Base-by-base conservation (phyloP, 1,139 yeast genomes). In the Scheffersomyces titani region DNA sequence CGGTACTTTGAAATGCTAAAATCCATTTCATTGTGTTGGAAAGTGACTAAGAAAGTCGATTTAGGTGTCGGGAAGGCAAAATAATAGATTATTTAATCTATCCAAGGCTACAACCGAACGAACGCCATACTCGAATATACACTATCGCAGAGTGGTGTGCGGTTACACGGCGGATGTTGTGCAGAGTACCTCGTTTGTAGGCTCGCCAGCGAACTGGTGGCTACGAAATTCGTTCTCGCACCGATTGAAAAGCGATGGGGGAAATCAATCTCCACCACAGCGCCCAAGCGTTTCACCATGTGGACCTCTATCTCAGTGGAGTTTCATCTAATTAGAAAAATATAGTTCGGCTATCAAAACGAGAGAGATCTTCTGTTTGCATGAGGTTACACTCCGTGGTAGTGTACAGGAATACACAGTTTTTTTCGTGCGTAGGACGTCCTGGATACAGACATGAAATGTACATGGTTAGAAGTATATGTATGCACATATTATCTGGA, bases 311-410 rank as follows among this genome's bases (percentile, higher is more conserved):
- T 30, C 40, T 30, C 40, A 30, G 16, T 30, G 40, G 40, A 30
- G 40, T 30, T 30, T 30, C 40, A 30, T 9, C 49, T 46, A 46
- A 19, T n/a, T 46, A 16, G 49, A 46, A 46, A 46, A 46, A 46
- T 46, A 46, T 46, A 46, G 49, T 46, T 46, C 19, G 49, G 24
- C 49, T 46, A 46, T 19, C 49, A 46, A 22, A 46, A 46, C 49
- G 20, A 46, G 49, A 46, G 49, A 46, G 49, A 46, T 46, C 49
- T 46, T 46, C 19, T 46, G 49, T 46, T 46, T 20, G 40, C 40
- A 30, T 30, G 40, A 30, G 40, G 40, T 30, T 30, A 30, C 40
- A 30, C 40, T 30, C 4, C 3, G 40, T 3, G 13, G 40, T 9
- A 16, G 40, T 9, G 40, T 30, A 16, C 40, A 30, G 40, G 40